Evolutionary conservation across 176 grass and related monocot genomes (phyloP).

Genomic region (Elymus sibiricus): DNA sequence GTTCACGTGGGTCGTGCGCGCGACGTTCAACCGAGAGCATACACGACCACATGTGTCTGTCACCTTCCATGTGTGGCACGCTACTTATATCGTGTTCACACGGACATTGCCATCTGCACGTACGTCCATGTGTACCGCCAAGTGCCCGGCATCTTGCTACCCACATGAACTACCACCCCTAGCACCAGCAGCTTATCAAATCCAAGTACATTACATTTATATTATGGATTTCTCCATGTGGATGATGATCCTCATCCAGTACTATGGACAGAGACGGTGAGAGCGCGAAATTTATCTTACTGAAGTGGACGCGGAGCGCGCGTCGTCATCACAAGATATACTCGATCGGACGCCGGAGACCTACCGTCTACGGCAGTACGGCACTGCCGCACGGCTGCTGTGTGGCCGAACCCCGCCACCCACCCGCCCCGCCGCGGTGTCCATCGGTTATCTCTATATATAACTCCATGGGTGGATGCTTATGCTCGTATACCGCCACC

Average conservation of each 20-base stretch:
- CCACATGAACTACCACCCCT: neutral
- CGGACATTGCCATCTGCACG: neutral
- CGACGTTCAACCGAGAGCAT: neutral
- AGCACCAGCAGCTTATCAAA: neutral
- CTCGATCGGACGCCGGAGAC: neutral
- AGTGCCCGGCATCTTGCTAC: neutral
- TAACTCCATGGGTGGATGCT: neutral
- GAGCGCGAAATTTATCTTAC: neutral
- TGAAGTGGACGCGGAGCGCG: neutral
- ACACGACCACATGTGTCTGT: neutral
- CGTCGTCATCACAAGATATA: neutral
- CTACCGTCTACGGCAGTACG: neutral
- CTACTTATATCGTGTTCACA: conserved; percentile 14
- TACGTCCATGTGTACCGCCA: neutral
- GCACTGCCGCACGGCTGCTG: neutral
- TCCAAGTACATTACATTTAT: neutral
- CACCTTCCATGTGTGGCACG: conserved; percentile 16
- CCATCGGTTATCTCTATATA: conserved; percentile 13
- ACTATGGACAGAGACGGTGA: neutral
- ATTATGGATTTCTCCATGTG: neutral
- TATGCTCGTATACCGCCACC: neutral
- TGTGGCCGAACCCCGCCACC: neutral
- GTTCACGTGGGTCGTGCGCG: neutral
- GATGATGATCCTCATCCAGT: neutral
- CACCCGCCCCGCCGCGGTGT: neutral